Conservation (phyloP, 805 yeast genomes). For the Spathaspora hagerdaliae region DNA sequence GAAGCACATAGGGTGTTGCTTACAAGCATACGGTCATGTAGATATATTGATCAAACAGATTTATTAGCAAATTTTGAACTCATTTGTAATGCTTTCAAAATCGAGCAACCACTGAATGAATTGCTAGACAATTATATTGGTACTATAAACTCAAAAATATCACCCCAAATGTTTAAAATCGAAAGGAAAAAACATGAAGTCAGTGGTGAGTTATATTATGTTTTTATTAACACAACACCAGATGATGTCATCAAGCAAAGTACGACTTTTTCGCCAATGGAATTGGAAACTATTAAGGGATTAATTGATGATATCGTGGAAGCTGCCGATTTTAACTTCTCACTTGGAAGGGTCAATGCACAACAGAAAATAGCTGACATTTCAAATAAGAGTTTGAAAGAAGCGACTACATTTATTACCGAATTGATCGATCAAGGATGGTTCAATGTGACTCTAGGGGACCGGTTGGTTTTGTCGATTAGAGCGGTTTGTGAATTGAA, state of each 20-base stretch:
- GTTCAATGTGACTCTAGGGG: slow-evolving; percentile 33
- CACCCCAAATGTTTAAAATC: slow-evolving; percentile 39
- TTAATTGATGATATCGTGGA: slow-evolving; percentile 46
- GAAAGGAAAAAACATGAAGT: slow-evolving; percentile 36
- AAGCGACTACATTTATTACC: slow-evolving; percentile 37
- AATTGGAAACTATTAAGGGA: slow-evolving; percentile 40
- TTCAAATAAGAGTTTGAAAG: slow-evolving; percentile 25
- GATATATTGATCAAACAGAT: slow-evolving; percentile 16
- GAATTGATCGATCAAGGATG: slow-evolving; percentile 49
- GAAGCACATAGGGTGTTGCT: slow-evolving; percentile 18
- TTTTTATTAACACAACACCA: slow-evolving; percentile 37
- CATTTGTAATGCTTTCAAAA: slow-evolving; percentile 9
- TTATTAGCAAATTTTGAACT: slow-evolving; percentile 18
- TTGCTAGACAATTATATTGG: slow-evolving; percentile 18
- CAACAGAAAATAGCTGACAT: slow-evolving; percentile 22
- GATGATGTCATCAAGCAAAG: slow-evolving; percentile 39
- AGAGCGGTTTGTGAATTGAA: slow-evolving; percentile 47
- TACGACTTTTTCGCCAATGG: slow-evolving; percentile 32
- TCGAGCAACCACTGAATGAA: neutral
- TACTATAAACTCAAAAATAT: slow-evolving; percentile 27
- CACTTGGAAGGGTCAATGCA: slow-evolving; percentile 32
- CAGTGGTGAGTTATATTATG: slow-evolving; percentile 26
- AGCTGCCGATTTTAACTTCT: slow-evolving; percentile 27
- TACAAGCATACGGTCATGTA: slow-evolving; percentile 26
- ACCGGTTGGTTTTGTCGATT: slow-evolving; percentile 35